Evolutionary conservation across 2,329 filamentous ascomycete species (phyloP).

Genomic region (Epichloe sylvatica): DNA sequence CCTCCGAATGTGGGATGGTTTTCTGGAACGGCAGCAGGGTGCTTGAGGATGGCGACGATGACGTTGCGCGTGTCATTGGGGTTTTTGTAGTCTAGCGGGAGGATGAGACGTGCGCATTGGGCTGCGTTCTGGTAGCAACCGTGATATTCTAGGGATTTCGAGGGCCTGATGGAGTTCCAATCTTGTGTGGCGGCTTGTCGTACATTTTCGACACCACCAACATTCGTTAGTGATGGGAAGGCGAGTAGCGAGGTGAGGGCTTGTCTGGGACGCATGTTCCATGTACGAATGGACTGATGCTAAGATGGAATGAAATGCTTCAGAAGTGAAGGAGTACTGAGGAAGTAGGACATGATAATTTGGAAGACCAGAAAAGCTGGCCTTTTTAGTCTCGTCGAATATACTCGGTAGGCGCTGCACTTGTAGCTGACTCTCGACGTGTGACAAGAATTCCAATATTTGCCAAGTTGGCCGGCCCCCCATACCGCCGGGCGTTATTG

Average conservation of each 20-base stretch:
- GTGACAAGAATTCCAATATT: background rate
- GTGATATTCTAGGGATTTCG: conserved; percentile 12
- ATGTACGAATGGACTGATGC: background rate
- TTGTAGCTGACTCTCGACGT: background rate
- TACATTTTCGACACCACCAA: background rate
- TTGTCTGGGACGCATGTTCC: background rate
- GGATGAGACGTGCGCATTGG: conserved; percentile 26
- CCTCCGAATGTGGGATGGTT: conserved; percentile 23
- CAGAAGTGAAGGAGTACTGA: too few relatives aligned
- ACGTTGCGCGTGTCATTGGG: conserved; percentile 13
- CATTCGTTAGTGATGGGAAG: background rate
- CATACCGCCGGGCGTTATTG: background rate
- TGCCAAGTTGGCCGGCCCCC: too few relatives aligned
- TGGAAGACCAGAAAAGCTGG: too few relatives aligned
- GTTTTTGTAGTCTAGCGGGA: conserved; percentile 26
- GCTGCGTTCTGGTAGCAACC: conserved; percentile 20
- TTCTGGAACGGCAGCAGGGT: conserved; percentile 22
- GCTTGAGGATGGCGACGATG: conserved; percentile 24
- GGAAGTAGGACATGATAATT: too few relatives aligned
- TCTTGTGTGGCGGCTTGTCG: conserved; percentile 1
- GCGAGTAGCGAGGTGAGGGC: background rate
- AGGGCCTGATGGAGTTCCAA: conserved; percentile 8
- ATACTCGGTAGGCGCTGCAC: background rate
- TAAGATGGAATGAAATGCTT: too few relatives aligned
- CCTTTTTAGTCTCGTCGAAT: too few relatives aligned